Conservation (phyloP, 1,284 basidiomycete genomes). For the Trichosporon coremiiforme region DNA sequence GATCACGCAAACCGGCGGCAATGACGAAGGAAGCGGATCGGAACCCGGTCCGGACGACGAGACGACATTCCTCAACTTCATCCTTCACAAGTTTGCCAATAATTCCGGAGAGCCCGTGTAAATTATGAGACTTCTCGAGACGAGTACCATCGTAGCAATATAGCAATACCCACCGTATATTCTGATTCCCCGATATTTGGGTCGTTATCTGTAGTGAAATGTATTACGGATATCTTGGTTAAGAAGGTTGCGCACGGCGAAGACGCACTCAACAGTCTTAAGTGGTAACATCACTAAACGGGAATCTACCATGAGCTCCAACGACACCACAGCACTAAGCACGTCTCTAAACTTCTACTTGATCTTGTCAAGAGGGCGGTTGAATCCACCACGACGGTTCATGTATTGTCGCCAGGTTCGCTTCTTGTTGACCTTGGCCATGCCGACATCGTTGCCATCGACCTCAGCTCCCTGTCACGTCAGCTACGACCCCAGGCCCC, state of each 20-base stretch:
- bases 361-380: constrained; percentile 77
- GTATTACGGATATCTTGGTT: constrained; percentile 18
- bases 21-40: constrained; percentile 37
- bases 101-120: constrained; percentile 43
- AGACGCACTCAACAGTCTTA: no score
- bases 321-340: no score
- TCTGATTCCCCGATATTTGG: constrained; percentile 13
- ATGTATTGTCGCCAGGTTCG: constrained; percentile 84
- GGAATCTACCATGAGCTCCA: no score
- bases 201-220: constrained; percentile 18
- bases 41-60: constrained; percentile 42
- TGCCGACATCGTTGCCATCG: constrained; percentile 61
- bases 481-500: constrained; percentile 1
- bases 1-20: constrained; percentile 44
- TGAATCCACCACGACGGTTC: constrained; percentile 84
- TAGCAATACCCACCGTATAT: constrained; percentile 15
- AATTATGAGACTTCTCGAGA: constrained; percentile 2
- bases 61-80: constrained; percentile 52
- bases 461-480: constrained; percentile 70
- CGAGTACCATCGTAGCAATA: constrained; percentile 15
- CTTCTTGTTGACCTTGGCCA: constrained; percentile 75
- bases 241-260: no score
- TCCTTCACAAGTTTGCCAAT: constrained; percentile 54
- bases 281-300: no score
- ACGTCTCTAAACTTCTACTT: constrained; percentile 56